Evolutionary conservation across 2,329 filamentous ascomycete species (phyloP).

Genomic region (Aureobasidium sp.): DNA sequence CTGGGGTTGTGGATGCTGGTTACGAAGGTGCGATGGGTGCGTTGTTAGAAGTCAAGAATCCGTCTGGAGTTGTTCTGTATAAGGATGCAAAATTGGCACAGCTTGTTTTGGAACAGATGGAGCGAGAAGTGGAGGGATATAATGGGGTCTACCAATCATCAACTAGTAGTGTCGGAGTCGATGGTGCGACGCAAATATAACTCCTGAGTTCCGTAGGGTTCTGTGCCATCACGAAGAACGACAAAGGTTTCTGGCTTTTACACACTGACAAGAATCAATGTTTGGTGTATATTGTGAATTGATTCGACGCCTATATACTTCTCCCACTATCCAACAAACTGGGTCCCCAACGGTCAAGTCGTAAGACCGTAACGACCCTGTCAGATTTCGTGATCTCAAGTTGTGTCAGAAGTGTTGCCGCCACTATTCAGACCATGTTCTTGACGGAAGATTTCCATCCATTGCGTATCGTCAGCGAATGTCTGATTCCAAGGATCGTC

Average conservation of each 20-base stretch:
- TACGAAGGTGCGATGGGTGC: conserved; percentile 37
- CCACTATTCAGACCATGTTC: conserved; percentile 34
- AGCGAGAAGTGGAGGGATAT: conserved; percentile 32
- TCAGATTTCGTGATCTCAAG: not conserved
- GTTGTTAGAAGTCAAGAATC: conserved; percentile 27
- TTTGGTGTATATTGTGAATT: too few relatives aligned
- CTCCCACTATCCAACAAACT: too few relatives aligned
- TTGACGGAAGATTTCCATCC: conserved; percentile 36
- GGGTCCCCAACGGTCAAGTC: too few relatives aligned
- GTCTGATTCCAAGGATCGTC: conserved; percentile 16
- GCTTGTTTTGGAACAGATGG: conserved; percentile 35
- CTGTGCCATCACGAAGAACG: too few relatives aligned
- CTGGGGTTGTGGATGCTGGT: conserved; percentile 38
- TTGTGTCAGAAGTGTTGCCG: not conserved
- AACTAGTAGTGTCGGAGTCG: not conserved
- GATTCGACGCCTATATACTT: too few relatives aligned
- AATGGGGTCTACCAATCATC: conserved; percentile 32
- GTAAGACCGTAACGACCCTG: too few relatives aligned
- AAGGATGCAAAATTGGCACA: conserved; percentile 34
- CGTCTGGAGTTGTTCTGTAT: conserved; percentile 28
- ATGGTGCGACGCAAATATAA: not conserved
- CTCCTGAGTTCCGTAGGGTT: too few relatives aligned
- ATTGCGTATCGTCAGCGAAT: conserved; percentile 11
- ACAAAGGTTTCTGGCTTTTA: too few relatives aligned
- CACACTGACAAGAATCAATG: too few relatives aligned